phyloP scores from a whole-genome alignment of 2,329 filamentous ascomycete genomes.

The Aspergillus phoenicis region DNA sequence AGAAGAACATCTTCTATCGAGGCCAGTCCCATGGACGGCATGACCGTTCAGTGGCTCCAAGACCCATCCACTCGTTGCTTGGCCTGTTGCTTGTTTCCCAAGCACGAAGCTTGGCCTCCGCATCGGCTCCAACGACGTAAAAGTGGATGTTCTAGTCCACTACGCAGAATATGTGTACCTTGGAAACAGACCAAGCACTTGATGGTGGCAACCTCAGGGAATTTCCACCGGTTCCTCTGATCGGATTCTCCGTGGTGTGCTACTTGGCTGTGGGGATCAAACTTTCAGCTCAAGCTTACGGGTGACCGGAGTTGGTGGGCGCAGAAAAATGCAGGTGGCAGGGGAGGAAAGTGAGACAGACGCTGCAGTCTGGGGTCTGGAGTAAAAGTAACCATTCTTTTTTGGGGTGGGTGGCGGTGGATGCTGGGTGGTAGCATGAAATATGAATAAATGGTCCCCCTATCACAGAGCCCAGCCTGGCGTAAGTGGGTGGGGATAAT shows the following conservation, averaged over 20 bases:
- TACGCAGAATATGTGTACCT: no score
- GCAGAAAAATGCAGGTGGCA: background rate
- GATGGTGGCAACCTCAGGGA: background rate
- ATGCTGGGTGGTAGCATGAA: no score
- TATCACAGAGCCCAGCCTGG: no score
- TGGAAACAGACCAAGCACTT: background rate
- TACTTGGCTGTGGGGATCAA: background rate
- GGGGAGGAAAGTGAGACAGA: background rate
- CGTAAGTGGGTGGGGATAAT: no score
- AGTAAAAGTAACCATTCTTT: background rate
- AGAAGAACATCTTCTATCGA: background rate
- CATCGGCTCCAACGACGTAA: background rate
- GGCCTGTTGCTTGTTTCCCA: slow-evolving; percentile 1
- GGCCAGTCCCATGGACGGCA: background rate
- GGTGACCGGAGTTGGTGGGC: background rate
- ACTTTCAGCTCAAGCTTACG: background rate
- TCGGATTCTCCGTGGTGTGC: background rate
- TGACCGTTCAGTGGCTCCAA: background rate
- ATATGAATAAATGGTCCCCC: no score
- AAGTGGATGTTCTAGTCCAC: no score
- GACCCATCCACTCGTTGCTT: background rate
- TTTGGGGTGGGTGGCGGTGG: background rate
- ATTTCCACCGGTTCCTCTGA: background rate
- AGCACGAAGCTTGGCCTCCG: background rate
- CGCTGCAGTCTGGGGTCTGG: background rate